A percentile compares a stretch with the other conserved stretches of the same genome.
Evolutionary conservation across 495 filamentous ascomycete species (phyloP).

Genomic region (Bathelium albidoporum): DNA sequence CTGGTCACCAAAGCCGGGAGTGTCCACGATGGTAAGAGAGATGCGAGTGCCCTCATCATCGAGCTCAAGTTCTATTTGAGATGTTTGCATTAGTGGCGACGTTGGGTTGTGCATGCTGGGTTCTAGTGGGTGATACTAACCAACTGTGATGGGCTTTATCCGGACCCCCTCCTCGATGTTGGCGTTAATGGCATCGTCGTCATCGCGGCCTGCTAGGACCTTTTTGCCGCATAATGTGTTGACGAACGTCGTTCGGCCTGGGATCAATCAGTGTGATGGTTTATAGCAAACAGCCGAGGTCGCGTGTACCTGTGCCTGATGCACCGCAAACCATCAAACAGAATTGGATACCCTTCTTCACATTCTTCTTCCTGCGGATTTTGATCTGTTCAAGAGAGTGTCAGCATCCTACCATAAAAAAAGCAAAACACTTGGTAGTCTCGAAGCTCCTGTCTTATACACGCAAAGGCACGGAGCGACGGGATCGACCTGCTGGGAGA

Average conservation of each 20-base stretch:
- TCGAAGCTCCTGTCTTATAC: not conserved
- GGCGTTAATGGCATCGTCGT: slow-evolving; percentile 76
- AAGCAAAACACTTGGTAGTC: not conserved
- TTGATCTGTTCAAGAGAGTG: slow-evolving; percentile 41
- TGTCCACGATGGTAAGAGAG: slow-evolving; percentile 95
- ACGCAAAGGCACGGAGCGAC: slow-evolving; percentile 5
- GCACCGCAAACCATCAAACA: slow-evolving; percentile 99
- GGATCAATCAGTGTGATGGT: slow-evolving; percentile 6
- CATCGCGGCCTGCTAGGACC: slow-evolving; percentile 78
- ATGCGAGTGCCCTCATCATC: slow-evolving; percentile 98
- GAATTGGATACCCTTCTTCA: slow-evolving; percentile 99
- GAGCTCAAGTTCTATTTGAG: slow-evolving; percentile 69
- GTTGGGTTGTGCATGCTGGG: not conserved
- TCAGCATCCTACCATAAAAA: not conserved
- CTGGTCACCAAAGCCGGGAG: slow-evolving; percentile 95
- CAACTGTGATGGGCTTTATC: slow-evolving; percentile 97
- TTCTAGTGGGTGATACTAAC: slow-evolving; percentile 35
- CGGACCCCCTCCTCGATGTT: slow-evolving; percentile 93
- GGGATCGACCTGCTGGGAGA: not conserved
- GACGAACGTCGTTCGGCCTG: slow-evolving; percentile 96
- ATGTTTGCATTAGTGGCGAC: slow-evolving; percentile 13
- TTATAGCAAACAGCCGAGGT: slow-evolving; percentile 7
- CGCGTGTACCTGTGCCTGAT: slow-evolving; percentile 80
- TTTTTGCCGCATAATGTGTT: slow-evolving; percentile 96
- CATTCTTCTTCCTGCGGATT: slow-evolving; percentile 99